Evolutionary conservation across 495 filamentous ascomycete species (phyloP), one percentile per base, ranked within the genome.

Genomic region (Xylaria curta): DNA sequence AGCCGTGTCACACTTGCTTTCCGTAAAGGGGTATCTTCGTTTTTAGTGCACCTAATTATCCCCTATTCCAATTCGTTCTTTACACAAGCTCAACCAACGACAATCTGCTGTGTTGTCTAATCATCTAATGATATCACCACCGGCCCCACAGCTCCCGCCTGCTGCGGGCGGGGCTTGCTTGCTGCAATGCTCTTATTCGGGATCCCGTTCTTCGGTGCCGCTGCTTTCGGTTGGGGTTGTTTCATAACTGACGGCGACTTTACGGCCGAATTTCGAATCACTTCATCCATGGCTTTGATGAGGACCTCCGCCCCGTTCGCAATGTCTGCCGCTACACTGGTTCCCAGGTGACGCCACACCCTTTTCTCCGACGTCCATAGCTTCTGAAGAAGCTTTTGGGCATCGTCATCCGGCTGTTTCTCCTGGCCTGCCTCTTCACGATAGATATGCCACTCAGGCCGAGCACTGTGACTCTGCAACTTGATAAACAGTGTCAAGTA

Each of bases 361-460:
- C 68, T 67, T 38, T 76, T 79, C 21, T 76, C 75, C 8, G 68
- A 69, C 3, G 75, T 74, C 81, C 82, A 86, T 15, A 85, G 79
- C 62, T 74, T 79, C 15, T 78, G 72, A 40, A 86, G 76, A 3
- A 79, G 73, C 69, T 72, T 77, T 67, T 78, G 79, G 69, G 85
- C 85, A 62, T 85, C 83, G 66, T 85, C 83, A 24, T 82, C 76
- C 10, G 74, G 74, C 3, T 73, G 54, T 54, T 70, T 67, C 10
- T 38, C 53, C 24, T 36, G 12, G 2, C 74, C 74, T 10, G 65
- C 15, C 54, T 80, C 75, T 13, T 74, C 73, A 8, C 84, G 80
- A 19, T 38, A 71, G 24, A 85, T 68, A 69, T 82, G 80, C 86
- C 87, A 89, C 74, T 80, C 77, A 8, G 79, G 71, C 31, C 75